These are phyloP conservation scores for Fraxinus velutina DNA, from an alignment of 305 asterid genomes.

Conservation along the genomic window DNA sequence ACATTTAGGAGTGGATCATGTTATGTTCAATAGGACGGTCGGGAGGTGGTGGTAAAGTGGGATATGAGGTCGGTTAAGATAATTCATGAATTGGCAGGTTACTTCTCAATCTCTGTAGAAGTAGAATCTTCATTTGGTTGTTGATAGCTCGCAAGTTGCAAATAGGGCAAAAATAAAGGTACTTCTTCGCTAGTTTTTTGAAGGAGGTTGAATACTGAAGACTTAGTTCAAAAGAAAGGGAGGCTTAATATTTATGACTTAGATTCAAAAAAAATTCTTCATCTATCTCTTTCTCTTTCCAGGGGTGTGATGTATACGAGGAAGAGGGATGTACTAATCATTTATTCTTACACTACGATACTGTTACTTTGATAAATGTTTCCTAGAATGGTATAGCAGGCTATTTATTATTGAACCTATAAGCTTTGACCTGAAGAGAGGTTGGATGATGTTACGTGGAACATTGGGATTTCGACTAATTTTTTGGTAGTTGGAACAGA, in stretches of 20 bases:
- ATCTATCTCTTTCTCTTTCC: not conserved
- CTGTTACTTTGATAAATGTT: not conserved
- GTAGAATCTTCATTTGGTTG: not conserved
- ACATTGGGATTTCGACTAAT: not conserved
- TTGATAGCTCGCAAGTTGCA: not conserved
- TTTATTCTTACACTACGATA: not conserved
- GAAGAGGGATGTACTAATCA: not conserved
- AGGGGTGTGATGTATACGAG: not conserved
- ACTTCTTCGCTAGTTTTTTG: not conserved
- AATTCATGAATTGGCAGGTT: not conserved
- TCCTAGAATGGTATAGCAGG: not conserved
- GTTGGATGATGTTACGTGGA: not conserved
- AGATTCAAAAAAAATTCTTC: not conserved
- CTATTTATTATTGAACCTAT: not conserved
- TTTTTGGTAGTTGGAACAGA: not conserved
- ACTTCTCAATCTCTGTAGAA: not conserved
- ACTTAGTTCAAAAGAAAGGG: not conserved
- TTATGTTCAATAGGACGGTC: not conserved
- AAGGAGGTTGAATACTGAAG: not conserved
- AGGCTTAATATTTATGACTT: not conserved
- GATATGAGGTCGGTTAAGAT: not conserved
- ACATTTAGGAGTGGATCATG: not conserved
- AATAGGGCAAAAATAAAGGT: not conserved
- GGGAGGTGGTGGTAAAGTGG: not conserved
- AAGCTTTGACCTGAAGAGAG: not conserved